A percentile compares a stretch with the other conserved stretches of the same genome.
Conservation (phyloP, 768 basidiomycete species). For the Naganishia onofrii region DNA sequence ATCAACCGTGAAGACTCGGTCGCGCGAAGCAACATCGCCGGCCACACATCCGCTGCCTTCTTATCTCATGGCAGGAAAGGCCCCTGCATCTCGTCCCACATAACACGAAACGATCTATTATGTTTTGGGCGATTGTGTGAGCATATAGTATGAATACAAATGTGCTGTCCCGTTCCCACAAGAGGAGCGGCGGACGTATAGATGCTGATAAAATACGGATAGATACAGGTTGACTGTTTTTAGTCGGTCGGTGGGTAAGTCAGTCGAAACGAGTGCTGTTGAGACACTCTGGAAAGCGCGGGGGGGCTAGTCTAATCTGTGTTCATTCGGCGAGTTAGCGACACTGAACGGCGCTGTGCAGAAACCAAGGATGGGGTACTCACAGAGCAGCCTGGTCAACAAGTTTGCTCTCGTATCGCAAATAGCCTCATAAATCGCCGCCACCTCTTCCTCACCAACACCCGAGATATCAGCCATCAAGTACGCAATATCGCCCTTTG, state of each 20-base stretch:
- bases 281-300: slow-evolving; percentile 2
- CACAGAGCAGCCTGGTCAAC: slow-evolving; percentile 73
- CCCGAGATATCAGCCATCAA: slow-evolving; percentile 95
- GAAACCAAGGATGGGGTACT: slow-evolving; percentile 30
- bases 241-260: too few species aligned
- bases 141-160: neutral
- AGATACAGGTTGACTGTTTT: slow-evolving; percentile 24
- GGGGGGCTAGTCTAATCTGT: neutral
- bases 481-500: slow-evolving; percentile 49
- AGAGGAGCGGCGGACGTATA: neutral
- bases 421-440: slow-evolving; percentile 72
- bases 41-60: too few species aligned
- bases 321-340: neutral
- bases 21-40: too few species aligned
- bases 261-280: neutral
- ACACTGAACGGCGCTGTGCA: neutral
- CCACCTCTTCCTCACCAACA: slow-evolving; percentile 76
- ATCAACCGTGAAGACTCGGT: too few species aligned
- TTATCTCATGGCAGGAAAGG: too few species aligned
- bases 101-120: too few species aligned
- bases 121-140: too few species aligned
- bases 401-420: slow-evolving; percentile 79
- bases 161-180: too few species aligned
- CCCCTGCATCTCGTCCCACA: too few species aligned
- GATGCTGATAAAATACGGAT: neutral